Percentiles rank a stretch among this genome's conserved stretches.
phyloP scores from a whole-genome alignment of 352 stramenopile species.

The Chrysophaeum taylorii region DNA sequence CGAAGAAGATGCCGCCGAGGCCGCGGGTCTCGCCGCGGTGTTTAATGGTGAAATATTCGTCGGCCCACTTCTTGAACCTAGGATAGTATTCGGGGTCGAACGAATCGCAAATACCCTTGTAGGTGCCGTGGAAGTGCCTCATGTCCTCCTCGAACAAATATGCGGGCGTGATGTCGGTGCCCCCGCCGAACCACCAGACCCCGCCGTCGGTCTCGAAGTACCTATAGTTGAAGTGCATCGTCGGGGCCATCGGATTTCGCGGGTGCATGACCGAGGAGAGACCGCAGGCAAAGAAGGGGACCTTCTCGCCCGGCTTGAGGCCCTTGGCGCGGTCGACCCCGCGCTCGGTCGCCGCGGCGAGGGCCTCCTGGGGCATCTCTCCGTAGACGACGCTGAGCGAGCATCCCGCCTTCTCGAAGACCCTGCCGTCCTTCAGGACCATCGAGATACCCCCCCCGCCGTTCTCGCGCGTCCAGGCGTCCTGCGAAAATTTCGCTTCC shows the following conservation, averaged over 20 bases:
- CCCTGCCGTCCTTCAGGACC: constrained; percentile 72
- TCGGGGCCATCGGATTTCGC: constrained; percentile 72
- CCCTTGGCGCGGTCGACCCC: constrained; percentile 61
- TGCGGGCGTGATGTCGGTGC: constrained; percentile 89
- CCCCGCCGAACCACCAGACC: constrained; percentile 80
- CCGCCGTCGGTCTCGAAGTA: constrained; percentile 93
- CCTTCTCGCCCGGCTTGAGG: constrained; percentile 51
- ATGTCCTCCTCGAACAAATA: constrained; percentile 89
- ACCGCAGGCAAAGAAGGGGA: constrained; percentile 89
- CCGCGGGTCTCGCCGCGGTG: constrained; percentile 87
- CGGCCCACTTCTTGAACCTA: constrained; percentile 90
- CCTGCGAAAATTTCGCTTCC: constrained; percentile 77
- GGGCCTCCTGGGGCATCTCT: constrained; percentile 70
- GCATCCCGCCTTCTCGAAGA: constrained; percentile 95
- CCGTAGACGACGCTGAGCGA: constrained; percentile 95
- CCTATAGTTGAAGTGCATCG: constrained; percentile 93
- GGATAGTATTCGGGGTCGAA: constrained; percentile 78
- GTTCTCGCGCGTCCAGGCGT: constrained; percentile 83
- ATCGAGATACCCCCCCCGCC: constrained; percentile 85
- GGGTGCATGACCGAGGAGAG: constrained; percentile 94
- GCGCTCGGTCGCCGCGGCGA: constrained; percentile 59
- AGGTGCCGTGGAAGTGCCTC: constrained; percentile 93
- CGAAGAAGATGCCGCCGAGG: constrained; percentile 95
- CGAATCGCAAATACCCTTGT: constrained; percentile 87
- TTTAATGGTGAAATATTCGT: constrained; percentile 95